Evolutionary conservation across 2,329 filamentous ascomycete genomes (phyloP), one percentile per base, ranked within the genome.

Genomic region (Epichloe sibirici): DNA sequence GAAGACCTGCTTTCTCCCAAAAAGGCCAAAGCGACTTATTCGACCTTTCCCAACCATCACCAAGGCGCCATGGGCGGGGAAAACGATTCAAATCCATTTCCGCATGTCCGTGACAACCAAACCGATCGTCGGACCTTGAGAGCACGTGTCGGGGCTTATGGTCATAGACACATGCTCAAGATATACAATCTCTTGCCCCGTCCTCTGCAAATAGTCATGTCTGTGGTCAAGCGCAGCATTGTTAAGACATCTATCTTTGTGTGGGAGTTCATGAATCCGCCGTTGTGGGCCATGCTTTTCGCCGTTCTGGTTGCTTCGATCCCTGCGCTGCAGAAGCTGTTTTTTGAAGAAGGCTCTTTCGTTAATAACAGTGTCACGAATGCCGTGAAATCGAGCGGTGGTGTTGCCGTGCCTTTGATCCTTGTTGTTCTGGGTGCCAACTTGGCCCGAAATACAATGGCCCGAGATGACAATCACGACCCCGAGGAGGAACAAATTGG

Each of bases 221-320:
- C 60, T 2, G 61, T 60, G 43, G 13, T 69, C 7, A 61, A 65
- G 48, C 58, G 53, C 11, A 59, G 71, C 17, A 70, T 66, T 45
- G 66, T 60, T 59, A 67, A 78, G 66, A 56, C 88, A 59, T 69
- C 79, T 59, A 70, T 70, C 48, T 90, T 90, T 50, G 66, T 90
- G 12, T 93, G 87, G 86, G 86, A 87, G 47, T 95, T 96, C 67
- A 97, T 98, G 91, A 97, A 97, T 69, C 91, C 93, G 43, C 93
- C 93, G 1, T 82, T 98, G 28, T 97, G 90, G 90, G 90, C 93
- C 34, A 97, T 98, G 93, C 73, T 97, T 37, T 74, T 83, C 40
- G 88, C 93, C n/a, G 84, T 97, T 45, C 71, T 95, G 49, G 87
- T 98, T 5, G 93, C 93, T 3, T 95, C 90, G 0, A 80, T 96